Evolutionary conservation across 345 rosid species (phyloP), one percentile per base, ranked within the genome.

Genomic region (Citropsis articulata): DNA sequence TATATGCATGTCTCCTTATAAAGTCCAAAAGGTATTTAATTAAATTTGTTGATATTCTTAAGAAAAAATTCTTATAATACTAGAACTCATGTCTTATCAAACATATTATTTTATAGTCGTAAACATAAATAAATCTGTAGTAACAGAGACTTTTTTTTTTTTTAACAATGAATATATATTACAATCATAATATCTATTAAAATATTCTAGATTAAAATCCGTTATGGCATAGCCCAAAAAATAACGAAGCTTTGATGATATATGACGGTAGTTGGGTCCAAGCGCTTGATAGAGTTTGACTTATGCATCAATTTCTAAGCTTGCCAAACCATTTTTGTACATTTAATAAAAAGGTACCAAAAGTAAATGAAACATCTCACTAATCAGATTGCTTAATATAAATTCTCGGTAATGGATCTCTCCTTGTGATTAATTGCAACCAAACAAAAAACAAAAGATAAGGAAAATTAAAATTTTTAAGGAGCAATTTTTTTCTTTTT

Each of bases 11-110:
- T 9, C 42, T 38, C 2, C 12, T 38, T 8, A 38, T 12, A 8
- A 38, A 0, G 0, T 12, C 0, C 0, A 0, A 38, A 36, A 7
- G 3, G 2, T 8, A 8, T 7, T 38, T 38, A 9, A 38, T 38
- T 38, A 38, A 7, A 38, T 38, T 38, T 1, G 12, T 38, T 0
- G 7, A 38, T 9, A 2, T 38, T 9, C 9, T 38, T 38, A 38
- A 0, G 0, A 38, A 0, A 9, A 38, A 38, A 38, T 9, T 0
- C 2, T 38, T 38, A 38, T 38, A 0, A 38, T 38, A 38, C 0
- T 38, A 7, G 2, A 38, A 38, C 0, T 38, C 42, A 38, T 38
- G 14, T 45, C 18, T 12, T 53, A 4, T 16, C 7, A 4, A 5
- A 1, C 1, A 35, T 35, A 35, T 35, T 35, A 35, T 35, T 35